Evolutionary conservation across 768 basidiomycete genomes (phyloP).

Genomic region (Pleurotus tuber-regium): DNA sequence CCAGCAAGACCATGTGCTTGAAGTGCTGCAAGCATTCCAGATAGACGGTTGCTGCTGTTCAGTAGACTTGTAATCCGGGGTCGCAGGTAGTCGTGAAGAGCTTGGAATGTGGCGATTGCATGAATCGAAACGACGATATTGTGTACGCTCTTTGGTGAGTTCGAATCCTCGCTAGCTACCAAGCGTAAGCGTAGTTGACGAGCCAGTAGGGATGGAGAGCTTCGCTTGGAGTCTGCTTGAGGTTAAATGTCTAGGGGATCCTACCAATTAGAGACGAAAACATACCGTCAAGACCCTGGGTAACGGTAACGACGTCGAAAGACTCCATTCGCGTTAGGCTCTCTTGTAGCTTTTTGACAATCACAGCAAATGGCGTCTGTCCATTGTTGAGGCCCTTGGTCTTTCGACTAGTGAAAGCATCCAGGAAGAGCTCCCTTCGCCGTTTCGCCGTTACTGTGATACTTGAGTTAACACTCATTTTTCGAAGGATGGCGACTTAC

Average conservation of each 20-base stretch:
- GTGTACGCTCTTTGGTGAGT: slow-evolving; percentile 81
- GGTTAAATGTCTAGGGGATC: neutral
- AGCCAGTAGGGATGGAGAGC: slow-evolving; percentile 87
- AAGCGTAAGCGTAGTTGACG: slow-evolving; percentile 88
- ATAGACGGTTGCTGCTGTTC: slow-evolving; percentile 62
- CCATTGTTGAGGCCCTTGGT: slow-evolving; percentile 38
- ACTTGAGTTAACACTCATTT: slow-evolving; percentile 6
- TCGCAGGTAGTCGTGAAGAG: slow-evolving; percentile 92
- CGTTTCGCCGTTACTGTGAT: slow-evolving; percentile 55
- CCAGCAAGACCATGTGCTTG: slow-evolving; percentile 67
- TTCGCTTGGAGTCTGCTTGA: slow-evolving; percentile 77
- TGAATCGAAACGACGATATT: slow-evolving; percentile 97
- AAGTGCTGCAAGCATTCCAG: slow-evolving; percentile 89
- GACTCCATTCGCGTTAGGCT: slow-evolving; percentile 92
- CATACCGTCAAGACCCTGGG: slow-evolving; percentile 79
- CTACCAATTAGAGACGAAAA: slow-evolving; percentile 9
- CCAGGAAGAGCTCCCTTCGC: slow-evolving; percentile 77
- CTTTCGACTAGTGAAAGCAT: slow-evolving; percentile 65
- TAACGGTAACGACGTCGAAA: slow-evolving; percentile 91
- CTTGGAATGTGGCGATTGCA: slow-evolving; percentile 97
- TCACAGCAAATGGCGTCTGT: slow-evolving; percentile 64
- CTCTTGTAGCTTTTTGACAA: slow-evolving; percentile 97
- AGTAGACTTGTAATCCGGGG: slow-evolving; percentile 80
- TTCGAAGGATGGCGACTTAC: slow-evolving; percentile 35
- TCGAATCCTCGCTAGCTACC: slow-evolving; percentile 85